Evolutionary conservation across 495 filamentous ascomycete species (phyloP).

Genomic region (Halenospora varia): DNA sequence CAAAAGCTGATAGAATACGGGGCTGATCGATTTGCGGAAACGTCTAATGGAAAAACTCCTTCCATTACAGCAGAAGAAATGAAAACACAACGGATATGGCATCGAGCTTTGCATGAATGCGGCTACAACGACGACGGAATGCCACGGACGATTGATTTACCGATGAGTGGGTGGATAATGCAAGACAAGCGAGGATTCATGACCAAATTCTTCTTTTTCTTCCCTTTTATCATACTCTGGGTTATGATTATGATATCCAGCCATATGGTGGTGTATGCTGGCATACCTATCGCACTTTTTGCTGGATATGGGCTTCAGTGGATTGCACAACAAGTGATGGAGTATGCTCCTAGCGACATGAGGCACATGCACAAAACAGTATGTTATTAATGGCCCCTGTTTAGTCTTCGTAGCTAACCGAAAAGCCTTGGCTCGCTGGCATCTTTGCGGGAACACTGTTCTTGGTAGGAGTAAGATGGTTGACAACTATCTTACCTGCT

Average conservation of each 20-base stretch:
- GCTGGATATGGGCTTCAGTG: slow-evolving; percentile 72
- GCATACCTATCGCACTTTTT: slow-evolving; percentile 64
- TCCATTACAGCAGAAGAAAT: slow-evolving; percentile 82
- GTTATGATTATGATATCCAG: slow-evolving; percentile 66
- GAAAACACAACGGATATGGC: slow-evolving; percentile 78
- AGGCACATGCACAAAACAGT: slow-evolving; percentile 84
- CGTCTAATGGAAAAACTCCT: slow-evolving; percentile 82
- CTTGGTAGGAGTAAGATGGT: slow-evolving; percentile 74
- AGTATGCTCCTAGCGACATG: slow-evolving; percentile 80
- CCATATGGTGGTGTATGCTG: slow-evolving; percentile 67
- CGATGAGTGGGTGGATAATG: slow-evolving; percentile 49
- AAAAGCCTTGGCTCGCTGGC: slow-evolving; percentile 82
- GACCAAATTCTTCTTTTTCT: slow-evolving; percentile 86
- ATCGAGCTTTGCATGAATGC: slow-evolving; percentile 75
- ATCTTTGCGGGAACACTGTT: slow-evolving; percentile 88
- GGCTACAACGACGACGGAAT: slow-evolving; percentile 80
- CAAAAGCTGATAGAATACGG: slow-evolving; percentile 93
- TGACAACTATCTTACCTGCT: slow-evolving; percentile 68
- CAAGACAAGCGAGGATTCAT: slow-evolving; percentile 71
- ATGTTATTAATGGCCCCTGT: slow-evolving; percentile 30
- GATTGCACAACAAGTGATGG: slow-evolving; percentile 69
- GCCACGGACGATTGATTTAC: slow-evolving; percentile 55
- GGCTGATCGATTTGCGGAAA: slow-evolving; percentile 84
- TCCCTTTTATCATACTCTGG: slow-evolving; percentile 75
- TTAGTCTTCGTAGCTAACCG: slow-evolving; percentile 14